Evolutionary conservation across 371 early-diverging fungal genomes (phyloP).

Genomic region (Rhizomucor miehei): DNA sequence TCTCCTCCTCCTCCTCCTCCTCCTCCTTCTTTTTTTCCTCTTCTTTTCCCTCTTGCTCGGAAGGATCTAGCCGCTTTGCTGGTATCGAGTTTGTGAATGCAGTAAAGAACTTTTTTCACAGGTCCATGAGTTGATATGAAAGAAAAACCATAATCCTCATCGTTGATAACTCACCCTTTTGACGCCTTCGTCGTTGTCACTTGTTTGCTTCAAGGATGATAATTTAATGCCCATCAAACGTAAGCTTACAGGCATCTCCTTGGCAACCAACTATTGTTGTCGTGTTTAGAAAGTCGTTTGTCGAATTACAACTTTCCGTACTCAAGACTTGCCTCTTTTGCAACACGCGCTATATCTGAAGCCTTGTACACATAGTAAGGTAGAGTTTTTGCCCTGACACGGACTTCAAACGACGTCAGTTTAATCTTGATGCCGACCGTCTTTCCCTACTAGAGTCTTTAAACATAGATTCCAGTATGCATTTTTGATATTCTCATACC

Average conservation of each 20-base stretch:
- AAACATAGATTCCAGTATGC: no score
- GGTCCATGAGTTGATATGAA: slow-evolving; percentile 2
- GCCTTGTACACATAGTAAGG: slow-evolving; percentile 28
- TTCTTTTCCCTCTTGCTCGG: no score
- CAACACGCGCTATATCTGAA: slow-evolving; percentile 35
- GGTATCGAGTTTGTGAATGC: neutral
- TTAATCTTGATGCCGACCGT: slow-evolving; percentile 45
- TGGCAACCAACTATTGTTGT: slow-evolving; percentile 23
- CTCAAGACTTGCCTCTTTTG: slow-evolving; percentile 23
- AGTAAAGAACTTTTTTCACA: slow-evolving; percentile 14
- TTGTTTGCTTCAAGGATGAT: slow-evolving; percentile 21
- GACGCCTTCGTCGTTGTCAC: slow-evolving; percentile 25
- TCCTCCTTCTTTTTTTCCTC: neutral
- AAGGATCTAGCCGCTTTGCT: slow-evolving; percentile 1
- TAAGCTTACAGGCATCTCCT: slow-evolving; percentile 40
- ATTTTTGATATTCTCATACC: no score
- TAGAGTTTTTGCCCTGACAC: slow-evolving; percentile 37
- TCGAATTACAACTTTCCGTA: no score
- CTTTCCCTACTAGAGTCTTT: slow-evolving; percentile 22
- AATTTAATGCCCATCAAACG: slow-evolving; percentile 45
- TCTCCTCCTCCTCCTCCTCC: neutral
- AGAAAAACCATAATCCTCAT: neutral
- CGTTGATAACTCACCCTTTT: slow-evolving; percentile 20
- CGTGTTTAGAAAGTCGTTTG: no score
- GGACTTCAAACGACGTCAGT: slow-evolving; percentile 32